Base-by-base conservation (phyloP, 352 stramenopile genomes). In the Phytophthora citricola region DNA sequence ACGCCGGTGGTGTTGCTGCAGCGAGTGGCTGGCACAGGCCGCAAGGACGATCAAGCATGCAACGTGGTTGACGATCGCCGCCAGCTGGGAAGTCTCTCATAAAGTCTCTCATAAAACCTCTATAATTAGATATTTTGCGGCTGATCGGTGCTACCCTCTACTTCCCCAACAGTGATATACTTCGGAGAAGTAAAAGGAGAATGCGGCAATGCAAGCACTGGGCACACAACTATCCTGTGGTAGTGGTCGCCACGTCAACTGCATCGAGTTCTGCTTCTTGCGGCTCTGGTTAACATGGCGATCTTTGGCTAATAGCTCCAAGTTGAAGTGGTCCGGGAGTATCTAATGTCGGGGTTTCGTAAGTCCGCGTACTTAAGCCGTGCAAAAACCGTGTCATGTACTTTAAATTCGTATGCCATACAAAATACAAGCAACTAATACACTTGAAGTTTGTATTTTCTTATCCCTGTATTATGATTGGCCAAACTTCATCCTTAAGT, bases 51-150 rank as follows among this genome's bases (percentile, higher is more conserved):
- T 38, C 31, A 47, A 54, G 47, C 9, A 50, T 27, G 31, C 43
- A 55, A 38, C 22, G 47, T 49, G 32, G 22, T 70, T 52, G 55
- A 59, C 62, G 54, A 63, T 57, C 22, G 36, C n/a, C 3, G 26
- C 39, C 60, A 64, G 45, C 53, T 69, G 61, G 53, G 14, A 66
- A 71, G 63, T 71, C 63, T 68, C 51, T 68, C 60, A 68, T 63
- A 65, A 57, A 57, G 27, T 44, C 38, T 64, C 45, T 66, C 49
- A 60, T 58, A 59, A 50, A 65, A 65, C 46, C 57, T 67, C 9
- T 50, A 58, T 43, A 4, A 56, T 46, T 39, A 31, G 15, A 68
- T 68, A 62, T 6, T 58, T 9, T 32, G 49, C 2, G 58, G n/a
- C 27, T 52, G 40, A 43, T 51, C 22, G 40, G 27, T 40, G 5